A percentile compares a stretch with the other conserved stretches of the same genome.
phyloP scores from a whole-genome alignment of 306 rosid species.

The Cajanus cajan region DNA sequence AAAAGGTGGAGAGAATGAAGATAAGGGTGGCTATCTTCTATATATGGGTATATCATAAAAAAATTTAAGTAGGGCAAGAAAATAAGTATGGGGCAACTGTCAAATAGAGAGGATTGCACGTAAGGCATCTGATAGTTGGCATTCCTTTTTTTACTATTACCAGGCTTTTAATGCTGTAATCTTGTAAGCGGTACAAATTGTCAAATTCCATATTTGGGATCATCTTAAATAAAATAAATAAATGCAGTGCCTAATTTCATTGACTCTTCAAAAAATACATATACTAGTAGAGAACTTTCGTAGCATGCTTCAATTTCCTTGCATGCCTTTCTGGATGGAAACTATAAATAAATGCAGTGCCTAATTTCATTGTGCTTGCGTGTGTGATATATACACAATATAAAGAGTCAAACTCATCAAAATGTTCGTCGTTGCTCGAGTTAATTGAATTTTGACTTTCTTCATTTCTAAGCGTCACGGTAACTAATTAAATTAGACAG shows the following conservation, averaged over 20 bases:
- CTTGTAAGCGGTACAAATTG: neutral
- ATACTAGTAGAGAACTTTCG: neutral
- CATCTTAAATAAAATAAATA: neutral
- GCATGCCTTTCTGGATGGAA: neutral
- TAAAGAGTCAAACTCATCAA: neutral
- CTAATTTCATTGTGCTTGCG: neutral
- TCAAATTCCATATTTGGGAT: neutral
- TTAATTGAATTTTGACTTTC: neutral
- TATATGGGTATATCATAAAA: neutral
- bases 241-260: constrained; percentile 13
- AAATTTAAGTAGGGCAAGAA: neutral
- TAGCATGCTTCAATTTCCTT: neutral
- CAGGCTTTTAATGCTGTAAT: neutral
- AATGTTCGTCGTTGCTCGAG: neutral
- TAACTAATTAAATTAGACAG: neutral
- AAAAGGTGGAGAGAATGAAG: neutral
- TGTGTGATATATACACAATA: neutral
- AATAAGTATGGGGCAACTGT: neutral
- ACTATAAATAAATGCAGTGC: too few species aligned
- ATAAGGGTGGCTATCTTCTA: neutral
- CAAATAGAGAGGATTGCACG: neutral
- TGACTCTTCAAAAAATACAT: neutral
- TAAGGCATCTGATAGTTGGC: neutral
- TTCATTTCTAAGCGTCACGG: neutral
- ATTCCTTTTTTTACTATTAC: neutral